Conservation (phyloP, 805 yeast genomes). For the Candida ulmi region DNA sequence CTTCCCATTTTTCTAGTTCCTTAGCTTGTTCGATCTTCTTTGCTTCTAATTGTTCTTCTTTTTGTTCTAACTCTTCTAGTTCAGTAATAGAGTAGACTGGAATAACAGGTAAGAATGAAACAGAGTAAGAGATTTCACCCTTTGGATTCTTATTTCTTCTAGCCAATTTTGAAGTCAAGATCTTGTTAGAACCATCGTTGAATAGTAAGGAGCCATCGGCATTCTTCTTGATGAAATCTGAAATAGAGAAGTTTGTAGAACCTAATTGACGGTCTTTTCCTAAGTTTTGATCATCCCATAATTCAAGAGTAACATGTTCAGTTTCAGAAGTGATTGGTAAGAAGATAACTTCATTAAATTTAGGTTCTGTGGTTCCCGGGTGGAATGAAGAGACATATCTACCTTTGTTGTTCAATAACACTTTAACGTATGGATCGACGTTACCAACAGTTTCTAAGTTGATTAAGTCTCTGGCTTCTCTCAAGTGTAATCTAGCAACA, state of each 20-base stretch:
- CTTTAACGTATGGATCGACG: constrained; percentile 69
- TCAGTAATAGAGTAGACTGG: constrained; percentile 61
- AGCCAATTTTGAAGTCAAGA: constrained; percentile 29
- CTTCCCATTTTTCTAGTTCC: constrained; percentile 40
- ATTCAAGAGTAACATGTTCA: constrained; percentile 52
- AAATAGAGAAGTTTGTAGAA: constrained; percentile 41
- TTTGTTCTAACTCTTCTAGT: constrained; percentile 38
- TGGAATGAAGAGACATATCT: constrained; percentile 50
- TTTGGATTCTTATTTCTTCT: constrained; percentile 36
- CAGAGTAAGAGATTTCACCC: constrained; percentile 47
- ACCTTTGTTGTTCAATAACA: constrained; percentile 51
- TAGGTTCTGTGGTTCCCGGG: constrained; percentile 49
- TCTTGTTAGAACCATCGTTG: constrained; percentile 45
- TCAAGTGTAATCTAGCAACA: constrained; percentile 53
- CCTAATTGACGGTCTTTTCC: constrained; percentile 66
- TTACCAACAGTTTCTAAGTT: constrained; percentile 63
- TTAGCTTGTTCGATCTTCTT: constrained; percentile 27
- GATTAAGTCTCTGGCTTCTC: constrained; percentile 46
- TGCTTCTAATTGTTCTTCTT: constrained; percentile 32
- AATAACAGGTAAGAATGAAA: constrained; percentile 60
- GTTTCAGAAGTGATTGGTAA: constrained; percentile 56
- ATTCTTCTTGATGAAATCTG: constrained; percentile 43
- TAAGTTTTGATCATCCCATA: constrained; percentile 62
- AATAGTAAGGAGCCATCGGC: constrained; percentile 41
- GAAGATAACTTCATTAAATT: constrained; percentile 53